Base-by-base conservation (phyloP, 176 grass and related monocot genomes). In the Rhynchospora tenuis region DNA sequence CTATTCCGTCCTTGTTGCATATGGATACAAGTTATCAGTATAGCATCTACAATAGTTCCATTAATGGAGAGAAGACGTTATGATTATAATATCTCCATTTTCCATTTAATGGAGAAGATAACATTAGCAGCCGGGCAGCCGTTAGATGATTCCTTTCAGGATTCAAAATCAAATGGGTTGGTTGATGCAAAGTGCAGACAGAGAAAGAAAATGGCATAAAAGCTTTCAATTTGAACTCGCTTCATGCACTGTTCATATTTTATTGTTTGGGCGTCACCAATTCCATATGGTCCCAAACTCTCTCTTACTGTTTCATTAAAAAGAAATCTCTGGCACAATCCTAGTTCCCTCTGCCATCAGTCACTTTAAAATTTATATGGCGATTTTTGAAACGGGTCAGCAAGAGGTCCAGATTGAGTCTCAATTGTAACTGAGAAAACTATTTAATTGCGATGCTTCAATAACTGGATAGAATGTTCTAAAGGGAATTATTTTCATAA, bases 71-170 rank as follows among this genome's bases (percentile, higher is more conserved):
- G 33, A 38, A 15, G 17, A 59, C 56, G 1, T 20, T 20, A 59
- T 61, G 2, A 70, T 9, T 45, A n/a, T 20, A 33, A 45, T 70
- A 43, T 71, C 38, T 71, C 67, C 33, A 12, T 71, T 20, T 71
- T 2, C 0, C 4, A 1, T 0, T 38, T 5, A 71, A 46, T 71
- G 67, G 67, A 71, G 67, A 38, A 31, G 42, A 47, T 12, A 22
- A 22, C 8, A 11, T 20, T 0, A n/a, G 33, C 9, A 23, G 42
- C 17, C 38, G 67, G 9, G 33, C 19, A 13, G 42, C 42, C 67
- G 67, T 71, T 71, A 45, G 42, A 46, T 71, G 67, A 71, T 71
- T 71, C 67, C 67, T 71, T 47, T 71, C 67, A 46, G 44, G 19
- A 46, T 71, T 71, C 42, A 22, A 23, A 46, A 71, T 45, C 67